Percentiles rank a stretch among this genome's conserved stretches.
Evolutionary conservation across 176 grass and related monocot genomes (phyloP).

Genomic region (Alopecurus myosuroides): DNA sequence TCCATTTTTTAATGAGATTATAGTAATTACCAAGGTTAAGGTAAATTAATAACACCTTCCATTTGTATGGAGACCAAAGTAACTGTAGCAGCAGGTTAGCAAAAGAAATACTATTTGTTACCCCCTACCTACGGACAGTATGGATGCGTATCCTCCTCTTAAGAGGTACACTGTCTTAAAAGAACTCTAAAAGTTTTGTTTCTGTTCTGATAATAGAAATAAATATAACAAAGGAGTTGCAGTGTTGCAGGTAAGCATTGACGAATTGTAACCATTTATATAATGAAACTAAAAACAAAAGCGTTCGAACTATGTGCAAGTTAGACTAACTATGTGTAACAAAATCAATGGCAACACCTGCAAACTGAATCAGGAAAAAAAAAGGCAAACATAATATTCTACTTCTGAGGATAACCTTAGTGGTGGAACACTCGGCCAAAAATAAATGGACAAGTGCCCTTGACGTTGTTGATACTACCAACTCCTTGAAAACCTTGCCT

Average conservation of each 20-base stretch:
- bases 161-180: background rate
- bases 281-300: no score
- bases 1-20: background rate
- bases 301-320: no score
- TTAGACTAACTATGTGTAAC: no score
- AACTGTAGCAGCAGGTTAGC: no score
- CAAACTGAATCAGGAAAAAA: no score
- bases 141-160: background rate
- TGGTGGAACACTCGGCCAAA: constrained; percentile 80
- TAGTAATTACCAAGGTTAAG: background rate
- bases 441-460: constrained; percentile 89
- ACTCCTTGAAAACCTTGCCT: constrained; percentile 78
- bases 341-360: no score
- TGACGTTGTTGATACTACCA: constrained; percentile 70
- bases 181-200: background rate
- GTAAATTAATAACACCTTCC: background rate
- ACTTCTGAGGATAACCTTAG: constrained; percentile 53
- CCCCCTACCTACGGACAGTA: background rate
- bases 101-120: no score
- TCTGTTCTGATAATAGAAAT: constrained; percentile 15
- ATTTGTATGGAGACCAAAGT: background rate
- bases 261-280: background rate
- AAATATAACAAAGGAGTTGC: background rate
- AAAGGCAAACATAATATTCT: background rate
- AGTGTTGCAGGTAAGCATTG: constrained; percentile 5